These are phyloP conservation scores for Wickerhamiella sergipiensis DNA, from an alignment of 805 yeast genomes.

Conservation along the genomic window DNA sequence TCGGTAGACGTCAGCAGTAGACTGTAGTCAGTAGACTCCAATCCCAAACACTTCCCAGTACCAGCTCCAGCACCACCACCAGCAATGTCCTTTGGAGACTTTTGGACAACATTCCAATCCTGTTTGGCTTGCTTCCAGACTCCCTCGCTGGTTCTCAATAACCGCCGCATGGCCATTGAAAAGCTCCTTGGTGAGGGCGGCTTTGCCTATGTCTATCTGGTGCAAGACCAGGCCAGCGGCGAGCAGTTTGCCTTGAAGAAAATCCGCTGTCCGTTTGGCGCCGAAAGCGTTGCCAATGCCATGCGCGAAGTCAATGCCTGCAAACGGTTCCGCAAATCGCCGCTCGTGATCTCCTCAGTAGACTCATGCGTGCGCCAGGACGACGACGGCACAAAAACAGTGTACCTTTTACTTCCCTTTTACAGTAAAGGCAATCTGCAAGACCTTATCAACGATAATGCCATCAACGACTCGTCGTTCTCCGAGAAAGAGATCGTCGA, in stretches of 20 bases:
- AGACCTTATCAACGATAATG: conserved; percentile 56
- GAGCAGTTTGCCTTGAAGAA: conserved; percentile 62
- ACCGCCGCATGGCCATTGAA: conserved; percentile 45
- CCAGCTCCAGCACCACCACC: too few relatives aligned
- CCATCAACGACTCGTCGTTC: conserved; percentile 39
- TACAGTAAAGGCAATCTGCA: conserved; percentile 63
- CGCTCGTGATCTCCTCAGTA: conserved; percentile 52
- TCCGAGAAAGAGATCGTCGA: conserved; percentile 54
- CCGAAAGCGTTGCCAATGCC: conserved; percentile 59
- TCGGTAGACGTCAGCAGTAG: too few relatives aligned
- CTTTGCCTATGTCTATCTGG: conserved; percentile 74
- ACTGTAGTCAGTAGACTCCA: too few relatives aligned
- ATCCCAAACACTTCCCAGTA: too few relatives aligned
- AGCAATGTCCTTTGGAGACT: conserved; percentile 14
- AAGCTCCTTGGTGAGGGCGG: conserved; percentile 84
- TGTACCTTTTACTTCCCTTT: conserved; percentile 69
- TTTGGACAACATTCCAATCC: conserved; percentile 21
- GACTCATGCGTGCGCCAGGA: conserved; percentile 65
- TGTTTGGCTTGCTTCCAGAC: conserved; percentile 29
- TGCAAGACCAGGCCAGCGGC: conserved; percentile 35
- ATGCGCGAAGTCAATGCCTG: conserved; percentile 67
- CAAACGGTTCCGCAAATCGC: conserved; percentile 46
- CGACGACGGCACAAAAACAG: conserved; percentile 64
- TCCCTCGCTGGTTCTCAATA: conserved; percentile 51
- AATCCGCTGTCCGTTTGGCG: conserved; percentile 77